Conservation (phyloP, 768 basidiomycete genomes). For the Calocybe cyanea region DNA sequence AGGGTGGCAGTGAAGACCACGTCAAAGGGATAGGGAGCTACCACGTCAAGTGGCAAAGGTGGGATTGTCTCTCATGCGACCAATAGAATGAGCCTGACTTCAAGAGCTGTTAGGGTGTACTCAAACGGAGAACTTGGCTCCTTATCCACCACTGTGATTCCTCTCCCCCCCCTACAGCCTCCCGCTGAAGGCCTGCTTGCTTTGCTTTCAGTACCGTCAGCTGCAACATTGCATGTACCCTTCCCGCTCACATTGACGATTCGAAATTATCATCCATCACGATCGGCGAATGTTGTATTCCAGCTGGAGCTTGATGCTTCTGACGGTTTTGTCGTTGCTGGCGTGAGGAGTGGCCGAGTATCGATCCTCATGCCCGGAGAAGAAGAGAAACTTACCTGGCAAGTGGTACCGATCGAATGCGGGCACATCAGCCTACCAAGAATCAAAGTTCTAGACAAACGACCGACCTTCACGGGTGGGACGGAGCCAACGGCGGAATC, state of each 20-base stretch:
- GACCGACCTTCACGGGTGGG: constrained; percentile 30
- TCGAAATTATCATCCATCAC: constrained; percentile 60
- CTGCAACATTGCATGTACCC: constrained; percentile 60
- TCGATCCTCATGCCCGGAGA: constrained; percentile 72
- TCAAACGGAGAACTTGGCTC: constrained; percentile 41
- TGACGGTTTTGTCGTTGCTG: constrained; percentile 81
- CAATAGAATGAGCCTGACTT: neutral
- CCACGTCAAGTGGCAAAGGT: constrained; percentile 66
- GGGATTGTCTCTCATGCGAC: constrained; percentile 11
- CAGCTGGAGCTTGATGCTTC: constrained; percentile 65
- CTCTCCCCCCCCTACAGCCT: constrained; percentile 59
- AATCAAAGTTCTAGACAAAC: constrained; percentile 53
- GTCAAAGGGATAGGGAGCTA: constrained; percentile 57
- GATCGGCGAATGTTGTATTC: constrained; percentile 67
- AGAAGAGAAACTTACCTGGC: constrained; percentile 66
- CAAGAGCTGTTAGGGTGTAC: constrained; percentile 34
- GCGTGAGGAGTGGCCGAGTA: constrained; percentile 61
- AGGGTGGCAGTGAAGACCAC: constrained; percentile 25
- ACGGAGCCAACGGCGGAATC: constrained; percentile 22
- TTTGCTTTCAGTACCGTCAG: constrained; percentile 58
- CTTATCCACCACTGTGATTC: constrained; percentile 43
- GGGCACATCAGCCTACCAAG: constrained; percentile 61
- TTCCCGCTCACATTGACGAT: constrained; percentile 52
- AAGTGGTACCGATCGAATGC: constrained; percentile 70
- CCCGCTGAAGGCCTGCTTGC: constrained; percentile 65